phyloP scores from a whole-genome alignment of 495 filamentous ascomycete species.

The Penicillium antarcticum region DNA sequence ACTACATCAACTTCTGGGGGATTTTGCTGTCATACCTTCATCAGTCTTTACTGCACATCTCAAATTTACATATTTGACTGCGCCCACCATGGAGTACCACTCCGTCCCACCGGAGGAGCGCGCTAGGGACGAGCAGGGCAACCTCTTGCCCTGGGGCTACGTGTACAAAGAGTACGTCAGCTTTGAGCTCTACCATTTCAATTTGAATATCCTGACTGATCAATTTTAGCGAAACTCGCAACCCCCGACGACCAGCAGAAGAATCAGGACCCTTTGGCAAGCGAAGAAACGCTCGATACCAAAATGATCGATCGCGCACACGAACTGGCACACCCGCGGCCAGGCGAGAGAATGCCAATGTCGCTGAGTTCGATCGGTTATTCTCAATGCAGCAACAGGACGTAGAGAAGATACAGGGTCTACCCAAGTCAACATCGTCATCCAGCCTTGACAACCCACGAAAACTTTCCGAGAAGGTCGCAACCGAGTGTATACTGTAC shows the following conservation, averaged over 20 bases:
- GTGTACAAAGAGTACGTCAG: slow-evolving; percentile 52
- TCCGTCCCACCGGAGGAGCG: slow-evolving; percentile 63
- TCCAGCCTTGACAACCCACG: slow-evolving; percentile 39
- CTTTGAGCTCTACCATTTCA: not conserved
- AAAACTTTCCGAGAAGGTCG: slow-evolving; percentile 53
- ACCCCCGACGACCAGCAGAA: slow-evolving; percentile 50
- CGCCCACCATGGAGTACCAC: slow-evolving; percentile 57
- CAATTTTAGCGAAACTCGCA: slow-evolving; percentile 37
- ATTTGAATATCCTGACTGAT: no score
- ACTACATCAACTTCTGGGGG: not conserved
- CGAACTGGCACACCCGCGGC: slow-evolving; percentile 58
- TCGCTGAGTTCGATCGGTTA: slow-evolving; percentile 49
- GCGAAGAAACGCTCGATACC: slow-evolving; percentile 48
- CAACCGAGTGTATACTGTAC: slow-evolving; percentile 78
- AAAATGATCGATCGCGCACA: slow-evolving; percentile 51
- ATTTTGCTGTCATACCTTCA: not conserved
- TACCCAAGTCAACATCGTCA: slow-evolving; percentile 43
- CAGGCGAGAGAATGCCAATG: slow-evolving; percentile 55
- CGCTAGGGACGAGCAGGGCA: slow-evolving; percentile 57
- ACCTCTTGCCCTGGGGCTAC: slow-evolving; percentile 58
- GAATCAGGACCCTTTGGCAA: slow-evolving; percentile 64
- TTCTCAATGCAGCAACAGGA: slow-evolving; percentile 45
- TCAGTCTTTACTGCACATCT: not conserved
- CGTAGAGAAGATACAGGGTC: slow-evolving; percentile 31
- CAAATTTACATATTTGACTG: not conserved